Conservation (phyloP, 176 grass and related monocot species). For the Otatea glauca region DNA sequence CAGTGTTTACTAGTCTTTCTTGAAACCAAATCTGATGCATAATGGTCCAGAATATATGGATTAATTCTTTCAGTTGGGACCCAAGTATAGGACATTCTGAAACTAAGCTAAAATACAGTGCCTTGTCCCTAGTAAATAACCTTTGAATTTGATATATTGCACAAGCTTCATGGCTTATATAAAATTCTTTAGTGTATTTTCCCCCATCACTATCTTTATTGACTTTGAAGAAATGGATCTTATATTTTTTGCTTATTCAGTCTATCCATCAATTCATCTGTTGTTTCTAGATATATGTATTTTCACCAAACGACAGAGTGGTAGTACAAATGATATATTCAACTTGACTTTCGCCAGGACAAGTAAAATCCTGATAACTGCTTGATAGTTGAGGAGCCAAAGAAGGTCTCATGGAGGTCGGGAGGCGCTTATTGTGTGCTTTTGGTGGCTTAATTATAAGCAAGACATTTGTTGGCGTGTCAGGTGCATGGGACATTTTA, state of each 20-base stretch:
- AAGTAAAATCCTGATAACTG: constrained; percentile 1
- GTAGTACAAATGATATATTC: background rate
- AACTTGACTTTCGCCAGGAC: constrained; percentile 11
- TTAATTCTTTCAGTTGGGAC: background rate
- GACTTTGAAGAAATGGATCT: background rate
- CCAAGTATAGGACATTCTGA: background rate
- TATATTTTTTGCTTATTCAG: background rate
- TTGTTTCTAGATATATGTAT: constrained; percentile 11
- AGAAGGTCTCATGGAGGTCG: constrained; percentile 34
- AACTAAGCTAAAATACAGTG: background rate
- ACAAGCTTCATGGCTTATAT: background rate
- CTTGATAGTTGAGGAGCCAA: background rate
- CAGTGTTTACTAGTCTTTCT: background rate
- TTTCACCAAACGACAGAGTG: background rate
- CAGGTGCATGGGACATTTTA: constrained; percentile 49
- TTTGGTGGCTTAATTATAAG: constrained; percentile 28
- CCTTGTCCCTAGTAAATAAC: background rate
- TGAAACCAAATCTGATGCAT: constrained; percentile 23
- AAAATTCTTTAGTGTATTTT: background rate
- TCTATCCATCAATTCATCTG: background rate
- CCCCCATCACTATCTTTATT: background rate
- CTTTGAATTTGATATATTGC: constrained; percentile 8
- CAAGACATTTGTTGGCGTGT: constrained; percentile 32
- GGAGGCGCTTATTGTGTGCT: constrained; percentile 12
- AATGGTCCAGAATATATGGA: background rate